Base-by-base conservation (phyloP, 2,329 filamentous ascomycete genomes). In the Elsinoe arachidis region DNA sequence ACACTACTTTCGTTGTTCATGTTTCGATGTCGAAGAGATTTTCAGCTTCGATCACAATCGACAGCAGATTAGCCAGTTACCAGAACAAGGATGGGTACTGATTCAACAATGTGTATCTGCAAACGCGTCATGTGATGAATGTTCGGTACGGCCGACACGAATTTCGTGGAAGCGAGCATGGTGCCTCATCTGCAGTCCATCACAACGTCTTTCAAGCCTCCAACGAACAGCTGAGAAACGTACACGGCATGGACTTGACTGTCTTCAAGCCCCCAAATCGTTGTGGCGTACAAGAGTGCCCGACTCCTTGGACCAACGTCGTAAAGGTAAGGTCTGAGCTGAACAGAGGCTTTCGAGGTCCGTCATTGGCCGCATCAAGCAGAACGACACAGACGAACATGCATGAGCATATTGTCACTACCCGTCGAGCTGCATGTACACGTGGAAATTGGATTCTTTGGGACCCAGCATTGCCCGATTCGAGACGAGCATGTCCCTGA, bases 341-440 rank as follows among this genome's bases (percentile, higher is more conserved):
- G 39, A 15, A 43, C n/a, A 43, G 39, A 17, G 5, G 9, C 15
- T 11, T 3, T 15, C 37, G 37, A 39, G 2, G 17, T 9, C 12
- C 6, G 2, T 49, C 44, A 49, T 49, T 49, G 44, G 44, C 15
- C 44, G 12, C 34, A n/a, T 14, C n/a, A 30, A 23, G 12, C 34
- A 2, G n/a, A 11, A 51, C 2, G 17, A 30, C 46, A 51, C 33
- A 34, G 46, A 51, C 17, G 23, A 23, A 35, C 23, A 23, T 15
- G 26, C 46, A 37, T 37, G 12, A 26, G 19, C 12, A 51, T 12
- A 34, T 51, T 51, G 15, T 34, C 33, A 15, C 26, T 15, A 51
- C 34, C 46, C n/a, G 23, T 51, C 46, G 30, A 35, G 10, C 15
- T 51, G 46, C 46, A 51, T 34, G 46, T 51, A 51, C 23, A 51